Evolutionary conservation across 2,329 filamentous ascomycete genomes (phyloP), one percentile per base, ranked within the genome.

Genomic region (Beauveria brongniartii): DNA sequence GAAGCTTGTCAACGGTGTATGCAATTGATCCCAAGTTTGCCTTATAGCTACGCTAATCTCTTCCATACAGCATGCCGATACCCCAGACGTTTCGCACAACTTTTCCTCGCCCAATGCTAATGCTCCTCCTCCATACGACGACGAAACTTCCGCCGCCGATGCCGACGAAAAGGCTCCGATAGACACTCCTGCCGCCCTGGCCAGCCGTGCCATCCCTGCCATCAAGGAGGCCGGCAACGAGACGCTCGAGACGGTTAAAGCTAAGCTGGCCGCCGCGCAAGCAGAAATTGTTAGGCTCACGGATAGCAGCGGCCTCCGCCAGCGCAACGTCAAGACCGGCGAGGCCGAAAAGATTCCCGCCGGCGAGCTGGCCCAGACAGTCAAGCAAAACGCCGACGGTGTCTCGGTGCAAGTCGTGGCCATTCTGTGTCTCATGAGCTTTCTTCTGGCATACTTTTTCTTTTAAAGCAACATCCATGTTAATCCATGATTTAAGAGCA

Each of bases 361-460:
- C 51, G 78, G 73, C 64, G 79, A 75, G 74, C 77, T 77, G 64
- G 80, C 80, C 65, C 84, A 83, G 69, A 80, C 80, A 67, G 78
- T 78, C 64, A 80, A 78, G 71, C 81, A 76, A 72, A 86, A 75
- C 7, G 70, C 72, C 66, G 86, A 92, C 67, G 93, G 94, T 24
- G 93, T 99, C 3, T 87, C 94, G 0, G 85, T 99, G 55, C 88
- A 93, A 73, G 84, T 93, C 64, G 90, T 90, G 50, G 93, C 94
- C 24, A 79, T 85, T 24, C 78, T 99, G 48, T 97, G 92, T 72
- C 79, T 99, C 69, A 69, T 96, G 65, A 92, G 91, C 79, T 99
- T 99, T 78, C 76, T 99, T 71, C 83, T 97, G 68, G 94, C 92
- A 60, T 99, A 97, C 77, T 85, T 97, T 75, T 92, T 99, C 80